A percentile compares a stretch with the other conserved stretches of the same genome.
phyloP scores from a whole-genome alignment of 2,329 filamentous ascomycete genomes.

The Dactylellina drechsleri region DNA sequence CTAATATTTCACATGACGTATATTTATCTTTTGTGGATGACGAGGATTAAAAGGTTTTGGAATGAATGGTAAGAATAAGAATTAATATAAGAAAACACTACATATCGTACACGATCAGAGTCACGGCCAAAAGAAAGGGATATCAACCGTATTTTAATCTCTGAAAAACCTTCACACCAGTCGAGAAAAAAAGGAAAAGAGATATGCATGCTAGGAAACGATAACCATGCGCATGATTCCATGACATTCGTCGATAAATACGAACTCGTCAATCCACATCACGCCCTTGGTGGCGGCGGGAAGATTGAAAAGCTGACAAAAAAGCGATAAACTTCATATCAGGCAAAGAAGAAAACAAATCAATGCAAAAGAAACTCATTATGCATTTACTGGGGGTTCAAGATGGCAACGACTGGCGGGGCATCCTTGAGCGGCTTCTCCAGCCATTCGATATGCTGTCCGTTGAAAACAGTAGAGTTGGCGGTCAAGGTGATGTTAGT shows the following conservation, averaged over 20 bases:
- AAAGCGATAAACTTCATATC: too few relatives aligned
- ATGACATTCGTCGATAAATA: slow-evolving; percentile 12
- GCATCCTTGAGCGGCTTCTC: slow-evolving; percentile 54
- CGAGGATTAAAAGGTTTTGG: slow-evolving; percentile 13
- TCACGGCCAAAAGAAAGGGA: too few relatives aligned
- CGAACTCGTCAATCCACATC: slow-evolving; percentile 25
- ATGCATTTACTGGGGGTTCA: slow-evolving; percentile 44
- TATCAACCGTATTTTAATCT: background rate
- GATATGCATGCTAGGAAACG: too few relatives aligned
- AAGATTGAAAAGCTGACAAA: too few relatives aligned
- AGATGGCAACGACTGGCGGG: slow-evolving; percentile 40
- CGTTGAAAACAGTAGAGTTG: slow-evolving; percentile 57
- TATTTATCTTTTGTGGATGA: background rate
- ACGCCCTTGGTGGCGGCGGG: background rate
- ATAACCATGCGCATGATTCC: background rate
- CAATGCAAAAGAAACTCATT: slow-evolving; percentile 4
- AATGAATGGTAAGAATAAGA: slow-evolving; percentile 3
- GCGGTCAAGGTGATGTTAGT: slow-evolving; percentile 54
- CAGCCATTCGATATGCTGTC: slow-evolving; percentile 58
- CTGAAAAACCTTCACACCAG: too few relatives aligned
- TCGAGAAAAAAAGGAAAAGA: too few relatives aligned
- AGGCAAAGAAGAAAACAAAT: background rate
- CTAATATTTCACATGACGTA: background rate
- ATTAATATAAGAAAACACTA: too few relatives aligned
- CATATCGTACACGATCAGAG: slow-evolving; percentile 21